Evolutionary conservation across 768 basidiomycete species (phyloP).

Genomic region (Tulasnella calospora): DNA sequence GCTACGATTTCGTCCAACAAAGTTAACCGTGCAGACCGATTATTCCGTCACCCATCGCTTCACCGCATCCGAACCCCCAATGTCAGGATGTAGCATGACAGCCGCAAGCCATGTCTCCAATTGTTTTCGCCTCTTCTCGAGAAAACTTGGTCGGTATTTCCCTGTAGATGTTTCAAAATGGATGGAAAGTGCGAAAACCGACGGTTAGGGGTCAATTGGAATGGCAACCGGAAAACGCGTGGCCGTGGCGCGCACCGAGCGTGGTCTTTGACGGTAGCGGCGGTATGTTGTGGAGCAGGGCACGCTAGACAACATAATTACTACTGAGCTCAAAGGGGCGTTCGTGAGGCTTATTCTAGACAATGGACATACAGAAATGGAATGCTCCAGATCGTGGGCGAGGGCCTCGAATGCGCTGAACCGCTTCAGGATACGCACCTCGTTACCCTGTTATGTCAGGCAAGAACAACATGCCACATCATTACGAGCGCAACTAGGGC

Average conservation of each 20-base stretch:
- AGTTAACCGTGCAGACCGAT: slow-evolving; percentile 3
- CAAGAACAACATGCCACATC: background rate
- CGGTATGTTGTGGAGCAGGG: slow-evolving; percentile 7
- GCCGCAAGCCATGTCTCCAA: slow-evolving; percentile 24
- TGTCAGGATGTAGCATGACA: slow-evolving; percentile 22
- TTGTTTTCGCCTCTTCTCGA: slow-evolving; percentile 21
- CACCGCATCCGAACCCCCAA: slow-evolving; percentile 18
- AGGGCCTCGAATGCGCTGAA: slow-evolving; percentile 23
- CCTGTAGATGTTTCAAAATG: background rate
- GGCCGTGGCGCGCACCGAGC: slow-evolving; percentile 1
- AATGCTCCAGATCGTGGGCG: slow-evolving; percentile 20
- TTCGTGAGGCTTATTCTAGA: background rate
- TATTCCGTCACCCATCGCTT: slow-evolving; percentile 24
- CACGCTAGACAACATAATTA: slow-evolving; percentile 13
- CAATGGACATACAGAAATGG: slow-evolving; percentile 13
- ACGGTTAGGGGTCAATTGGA: background rate
- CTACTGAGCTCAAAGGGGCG: slow-evolving; percentile 5
- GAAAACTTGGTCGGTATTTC: slow-evolving; percentile 22
- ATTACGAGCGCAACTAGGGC: background rate
- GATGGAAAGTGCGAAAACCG: background rate
- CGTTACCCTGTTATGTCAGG: slow-evolving; percentile 17
- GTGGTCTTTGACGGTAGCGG: background rate
- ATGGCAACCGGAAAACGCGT: background rate
- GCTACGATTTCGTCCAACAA: background rate
- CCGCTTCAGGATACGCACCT: slow-evolving; percentile 23